Evolutionary conservation across 1,139 yeast species (phyloP), one percentile per base, ranked within the genome.

Genomic region (Barnettozyma hawaiiensis): DNA sequence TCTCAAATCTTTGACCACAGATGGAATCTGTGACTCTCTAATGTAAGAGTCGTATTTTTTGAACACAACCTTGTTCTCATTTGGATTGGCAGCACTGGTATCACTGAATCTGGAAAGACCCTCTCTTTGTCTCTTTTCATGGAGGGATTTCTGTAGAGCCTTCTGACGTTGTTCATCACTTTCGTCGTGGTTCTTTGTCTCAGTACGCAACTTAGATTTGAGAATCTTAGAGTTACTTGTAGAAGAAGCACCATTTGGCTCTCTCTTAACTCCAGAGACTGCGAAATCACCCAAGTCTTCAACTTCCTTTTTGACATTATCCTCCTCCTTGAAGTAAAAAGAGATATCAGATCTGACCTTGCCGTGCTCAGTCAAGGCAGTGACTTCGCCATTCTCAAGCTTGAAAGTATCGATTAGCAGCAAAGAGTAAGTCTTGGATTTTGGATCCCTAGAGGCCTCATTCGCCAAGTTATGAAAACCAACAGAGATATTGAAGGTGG

Each of bases 21-120:
- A 67, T 29, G 98, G 98, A 49, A 92, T 79, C 67, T 92, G 97
- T 7, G 90, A 73, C 60, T 92, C 98, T 55, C 97, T 75, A 38
- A 90, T 81, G 64, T 92, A 92, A 0, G 97, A 89, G 67, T 92
- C 98, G 63, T 86, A 92, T 61, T 85, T 84, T 59, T 86, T 87
- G 70, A 92, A 87, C 24, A 81, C 84, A 9, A 85, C 86, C 51
- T 79, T 81, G 49, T 73, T 73, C 40, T 81, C 94, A 39, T 75
- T 73, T 2, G 76, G 70, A 54, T 76, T 84, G 18, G 76, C 71
- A 4, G 87, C 87, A 62, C 79, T 92, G 11, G 84, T 84, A 39
- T 83, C 80, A 47, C 84, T 80, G 53, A 81, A 85, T 60, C 94
- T 73, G 37, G 83, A 74, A 46, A 83, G 66, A 18, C 97, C 98